phyloP scores from a whole-genome alignment of 345 rosid species.

The Brassica cretica region DNA sequence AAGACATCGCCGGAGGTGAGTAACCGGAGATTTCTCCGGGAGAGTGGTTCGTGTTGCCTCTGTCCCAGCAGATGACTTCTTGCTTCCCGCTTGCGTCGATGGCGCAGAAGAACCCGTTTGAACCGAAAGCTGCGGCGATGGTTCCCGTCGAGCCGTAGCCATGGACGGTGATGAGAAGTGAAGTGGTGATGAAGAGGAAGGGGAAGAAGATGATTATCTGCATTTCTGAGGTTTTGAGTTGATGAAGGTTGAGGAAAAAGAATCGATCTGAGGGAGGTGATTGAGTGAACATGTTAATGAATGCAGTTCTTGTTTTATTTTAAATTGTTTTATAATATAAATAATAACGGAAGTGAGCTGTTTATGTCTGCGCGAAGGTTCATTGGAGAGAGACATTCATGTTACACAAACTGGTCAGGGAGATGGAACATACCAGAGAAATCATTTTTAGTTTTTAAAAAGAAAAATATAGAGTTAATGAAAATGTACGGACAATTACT shows the following conservation, averaged over 20 bases:
- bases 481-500: constrained; percentile 26
- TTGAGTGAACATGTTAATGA: constrained; percentile 43
- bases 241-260: constrained; percentile 25
- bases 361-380: constrained; percentile 46
- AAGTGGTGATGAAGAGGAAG: not conserved
- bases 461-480: not conserved
- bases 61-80: constrained; percentile 77
- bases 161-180: constrained; percentile 23
- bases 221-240: constrained; percentile 8
- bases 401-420: constrained; percentile 31
- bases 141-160: constrained; percentile 39
- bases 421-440: constrained; percentile 15
- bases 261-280: constrained; percentile 33
- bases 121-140: constrained; percentile 58
- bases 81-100: constrained; percentile 79
- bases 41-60: constrained; percentile 41
- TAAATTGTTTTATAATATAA: not conserved
- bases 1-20: constrained; percentile 56
- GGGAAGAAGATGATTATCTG: not conserved
- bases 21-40: constrained; percentile 31
- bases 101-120: constrained; percentile 84
- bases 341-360: constrained; percentile 41
- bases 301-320: constrained; percentile 24
- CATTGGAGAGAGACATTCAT: constrained; percentile 39
- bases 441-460: not conserved